Base-by-base conservation (phyloP, 73 alveolate genomes). In the Tetrahymena malaccensis region DNA sequence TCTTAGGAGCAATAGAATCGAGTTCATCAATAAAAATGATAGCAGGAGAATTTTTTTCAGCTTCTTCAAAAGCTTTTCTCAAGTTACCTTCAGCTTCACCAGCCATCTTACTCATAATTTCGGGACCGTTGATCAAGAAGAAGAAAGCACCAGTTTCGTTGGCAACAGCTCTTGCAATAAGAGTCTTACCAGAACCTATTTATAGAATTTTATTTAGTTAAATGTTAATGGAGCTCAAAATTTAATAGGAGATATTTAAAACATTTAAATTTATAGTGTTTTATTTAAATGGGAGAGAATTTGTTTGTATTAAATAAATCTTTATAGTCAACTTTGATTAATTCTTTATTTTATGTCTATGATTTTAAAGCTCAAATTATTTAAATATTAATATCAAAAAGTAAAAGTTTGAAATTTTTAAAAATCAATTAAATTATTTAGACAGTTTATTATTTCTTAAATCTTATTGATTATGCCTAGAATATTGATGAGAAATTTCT, bases 31-130 rank as follows among this genome's bases (percentile, higher is more conserved):
- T 99, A 97, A 99, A 99, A 94, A 99, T 99, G 93, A 99, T 99
- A 55, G 99, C 99, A 85, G 99, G 99, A 27, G 99, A 95, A 95
- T 98, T 98, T 96, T 98, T 98, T 96, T 97, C 99, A 10, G 99
- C 99, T 96, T 98, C 99, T 96, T 98, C 99, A 94, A 99, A 99
- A 16, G 99, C 99, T 95, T 97, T 98, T 96, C 99, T 97, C 43
- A 99, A 94, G 96, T 98, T 98, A 34, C 99, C 99, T 96, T 99
- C 99, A 58, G 99, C 99, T 96, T 99, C 99, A 83, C 99, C 99
- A n/a, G 99, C 99, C 99, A 98, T 98, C 96, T 99, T 99, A 94
- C 99, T 96, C 99, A 98, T 99, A 96, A 97, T 95, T 98, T 98
- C 99, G 10, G 99, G 99, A 35, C 99, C 99, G 94, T 98, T 97